phyloP scores from a whole-genome alignment of 345 rosid species.

The Diplotaxis tenuifolia region DNA sequence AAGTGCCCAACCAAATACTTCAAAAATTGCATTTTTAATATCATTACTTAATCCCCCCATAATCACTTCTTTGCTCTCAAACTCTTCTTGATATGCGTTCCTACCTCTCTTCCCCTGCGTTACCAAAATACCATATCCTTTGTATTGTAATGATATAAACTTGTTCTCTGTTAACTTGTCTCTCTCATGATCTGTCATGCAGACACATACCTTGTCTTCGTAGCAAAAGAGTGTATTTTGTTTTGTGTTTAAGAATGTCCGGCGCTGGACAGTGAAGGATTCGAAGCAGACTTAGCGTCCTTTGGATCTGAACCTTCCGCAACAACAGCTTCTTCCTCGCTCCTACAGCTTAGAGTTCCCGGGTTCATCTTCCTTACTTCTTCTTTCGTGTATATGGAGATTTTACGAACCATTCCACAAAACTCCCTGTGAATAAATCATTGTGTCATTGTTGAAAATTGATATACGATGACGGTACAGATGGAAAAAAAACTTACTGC shows the following conservation, averaged over 20 bases:
- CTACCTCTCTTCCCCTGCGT: neutral
- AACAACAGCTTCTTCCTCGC: slow-evolving; percentile 41
- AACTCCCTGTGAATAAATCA: slow-evolving; percentile 58
- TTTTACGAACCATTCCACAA: slow-evolving; percentile 69
- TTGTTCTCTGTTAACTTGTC: neutral
- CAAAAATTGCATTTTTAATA: slow-evolving; percentile 35
- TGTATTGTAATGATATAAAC: neutral
- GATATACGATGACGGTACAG: neutral
- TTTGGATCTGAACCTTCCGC: slow-evolving; percentile 42
- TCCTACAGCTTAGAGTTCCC: slow-evolving; percentile 44
- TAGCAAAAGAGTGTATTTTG: neutral
- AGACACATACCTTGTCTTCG: slow-evolving; percentile 24
- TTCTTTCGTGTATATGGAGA: slow-evolving; percentile 63
- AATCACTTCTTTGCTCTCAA: slow-evolving; percentile 7
- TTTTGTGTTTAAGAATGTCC: slow-evolving; percentile 34
- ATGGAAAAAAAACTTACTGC: slow-evolving; percentile 52
- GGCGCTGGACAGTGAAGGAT: slow-evolving; percentile 35
- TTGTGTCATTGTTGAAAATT: neutral
- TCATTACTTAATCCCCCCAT: slow-evolving; percentile 3
- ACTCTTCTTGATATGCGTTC: neutral
- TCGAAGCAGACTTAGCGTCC: slow-evolving; percentile 42
- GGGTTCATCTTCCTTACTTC: slow-evolving; percentile 82
- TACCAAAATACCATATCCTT: neutral
- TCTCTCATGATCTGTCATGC: neutral
- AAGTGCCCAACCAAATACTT: slow-evolving; percentile 31